Conservation (phyloP, 2,329 filamentous ascomycete species). For the Stagonosporopsis chrysanthemi region DNA sequence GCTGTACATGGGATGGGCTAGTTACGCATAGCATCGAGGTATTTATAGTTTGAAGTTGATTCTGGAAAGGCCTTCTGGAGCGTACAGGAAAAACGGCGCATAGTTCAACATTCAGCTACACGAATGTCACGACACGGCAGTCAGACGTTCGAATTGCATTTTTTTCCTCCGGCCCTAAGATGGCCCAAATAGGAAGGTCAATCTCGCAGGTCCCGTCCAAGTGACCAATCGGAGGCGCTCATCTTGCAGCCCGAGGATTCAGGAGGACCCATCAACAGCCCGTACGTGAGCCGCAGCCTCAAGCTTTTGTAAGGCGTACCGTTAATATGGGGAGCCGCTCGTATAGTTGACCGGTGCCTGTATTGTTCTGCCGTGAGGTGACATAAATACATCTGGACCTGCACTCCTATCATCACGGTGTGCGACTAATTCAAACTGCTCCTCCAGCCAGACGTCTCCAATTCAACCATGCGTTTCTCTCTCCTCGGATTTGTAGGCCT, state of each 20-base stretch:
- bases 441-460: not conserved
- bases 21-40: conserved; percentile 37
- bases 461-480: conserved; percentile 16
- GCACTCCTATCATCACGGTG: not conserved
- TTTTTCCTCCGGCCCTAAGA: not conserved
- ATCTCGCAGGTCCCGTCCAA: not conserved
- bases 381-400: conserved; percentile 10
- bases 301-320: conserved; percentile 19
- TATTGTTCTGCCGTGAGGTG: not conserved
- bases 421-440: not conserved
- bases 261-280: conserved; percentile 2
- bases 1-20: conserved; percentile 63
- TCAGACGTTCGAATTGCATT: not conserved
- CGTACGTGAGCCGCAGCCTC: conserved; percentile 4
- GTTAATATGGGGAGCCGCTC: conserved; percentile 11
- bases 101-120: not conserved
- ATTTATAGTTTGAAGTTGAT: not conserved
- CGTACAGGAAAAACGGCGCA: not conserved
- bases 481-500: conserved; percentile 10
- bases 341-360: conserved; percentile 20
- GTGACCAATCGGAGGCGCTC: conserved; percentile 3
- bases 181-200: conserved; percentile 6
- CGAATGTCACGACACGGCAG: not conserved
- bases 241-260: not conserved
- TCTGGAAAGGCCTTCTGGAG: not conserved